phyloP scores from a whole-genome alignment of 2,329 filamentous ascomycete species.

The Proliferodiscus dingleyae region DNA sequence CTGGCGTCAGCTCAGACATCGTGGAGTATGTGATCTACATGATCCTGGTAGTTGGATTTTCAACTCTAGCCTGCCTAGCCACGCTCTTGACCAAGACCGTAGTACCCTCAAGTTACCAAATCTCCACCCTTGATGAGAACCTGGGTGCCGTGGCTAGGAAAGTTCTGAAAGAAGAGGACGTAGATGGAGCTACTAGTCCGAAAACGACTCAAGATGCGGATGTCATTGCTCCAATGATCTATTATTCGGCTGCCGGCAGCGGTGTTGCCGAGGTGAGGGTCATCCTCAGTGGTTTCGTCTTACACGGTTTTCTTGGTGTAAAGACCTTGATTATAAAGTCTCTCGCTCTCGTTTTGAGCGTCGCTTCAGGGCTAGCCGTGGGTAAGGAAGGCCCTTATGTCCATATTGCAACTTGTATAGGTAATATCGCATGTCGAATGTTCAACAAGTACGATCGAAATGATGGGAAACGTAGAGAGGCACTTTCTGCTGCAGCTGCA shows the following conservation, averaged over 20 bases:
- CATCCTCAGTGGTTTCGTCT: conserved; percentile 93
- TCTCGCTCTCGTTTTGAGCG: conserved; percentile 75
- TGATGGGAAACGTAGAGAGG: conserved; percentile 88
- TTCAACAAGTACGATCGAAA: conserved; percentile 93
- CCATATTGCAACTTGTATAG: conserved; percentile 93
- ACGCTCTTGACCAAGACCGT: conserved; percentile 91
- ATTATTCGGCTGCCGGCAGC: conserved; percentile 92
- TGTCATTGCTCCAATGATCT: conserved; percentile 68
- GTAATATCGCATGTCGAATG: conserved; percentile 91
- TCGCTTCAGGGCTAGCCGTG: conserved; percentile 86
- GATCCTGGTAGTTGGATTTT: conserved; percentile 62
- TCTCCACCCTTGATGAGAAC: conserved; percentile 90
- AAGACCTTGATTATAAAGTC: conserved; percentile 85
- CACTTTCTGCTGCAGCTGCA: conserved; percentile 87
- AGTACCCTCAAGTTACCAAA: conserved; percentile 80
- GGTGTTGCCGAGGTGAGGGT: conserved; percentile 97
- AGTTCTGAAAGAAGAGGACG: conserved; percentile 35
- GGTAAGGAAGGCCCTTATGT: conserved; percentile 94
- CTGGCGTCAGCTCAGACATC: conserved; percentile 42
- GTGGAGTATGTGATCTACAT: conserved; percentile 79
- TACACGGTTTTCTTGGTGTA: conserved; percentile 90
- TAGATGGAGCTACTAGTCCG: conserved; percentile 40
- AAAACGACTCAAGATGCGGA: conserved; percentile 22
- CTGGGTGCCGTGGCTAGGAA: conserved; percentile 60
- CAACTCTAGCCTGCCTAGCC: conserved; percentile 68